Evolutionary conservation across 352 stramenopile genomes (phyloP).

Genomic region (Globisporangium polare): DNA sequence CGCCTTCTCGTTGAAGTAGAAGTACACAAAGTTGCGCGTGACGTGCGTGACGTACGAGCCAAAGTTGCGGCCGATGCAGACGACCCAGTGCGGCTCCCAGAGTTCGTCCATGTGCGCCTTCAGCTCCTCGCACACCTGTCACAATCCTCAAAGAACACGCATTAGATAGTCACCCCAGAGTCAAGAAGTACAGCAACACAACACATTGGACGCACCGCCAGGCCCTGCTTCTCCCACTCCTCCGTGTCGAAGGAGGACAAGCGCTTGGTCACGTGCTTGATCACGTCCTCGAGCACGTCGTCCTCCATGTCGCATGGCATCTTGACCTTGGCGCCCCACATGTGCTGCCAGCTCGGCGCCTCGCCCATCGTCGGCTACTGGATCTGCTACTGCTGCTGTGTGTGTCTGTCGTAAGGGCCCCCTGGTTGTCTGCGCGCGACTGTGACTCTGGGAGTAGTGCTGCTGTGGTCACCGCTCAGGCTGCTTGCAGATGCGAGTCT

Average conservation of each 20-base stretch:
- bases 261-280: conserved; percentile 66
- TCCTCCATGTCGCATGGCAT: conserved; percentile 89
- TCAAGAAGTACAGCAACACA: background rate
- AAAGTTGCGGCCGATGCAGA: conserved; percentile 91
- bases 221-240: conserved; percentile 79
- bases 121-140: conserved; percentile 76
- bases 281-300: conserved; percentile 82
- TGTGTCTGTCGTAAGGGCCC: background rate
- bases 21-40: conserved; percentile 90
- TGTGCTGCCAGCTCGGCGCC: conserved; percentile 81
- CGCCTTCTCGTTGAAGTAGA: conserved; percentile 88
- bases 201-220: conserved; percentile 30
- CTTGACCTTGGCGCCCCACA: conserved; percentile 85
- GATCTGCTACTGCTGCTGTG: background rate
- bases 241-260: conserved; percentile 73
- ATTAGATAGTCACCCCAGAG: background rate
- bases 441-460: background rate
- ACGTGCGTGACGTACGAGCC: conserved; percentile 93
- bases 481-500: background rate
- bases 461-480: background rate
- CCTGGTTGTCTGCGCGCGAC: background rate
- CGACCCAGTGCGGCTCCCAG: conserved; percentile 83
- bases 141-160: background rate
- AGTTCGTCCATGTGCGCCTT: conserved; percentile 69
- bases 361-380: conserved; percentile 42